Conservation (phyloP, 2,329 filamentous ascomycete species). For the Phyllosticta ampelicida region DNA sequence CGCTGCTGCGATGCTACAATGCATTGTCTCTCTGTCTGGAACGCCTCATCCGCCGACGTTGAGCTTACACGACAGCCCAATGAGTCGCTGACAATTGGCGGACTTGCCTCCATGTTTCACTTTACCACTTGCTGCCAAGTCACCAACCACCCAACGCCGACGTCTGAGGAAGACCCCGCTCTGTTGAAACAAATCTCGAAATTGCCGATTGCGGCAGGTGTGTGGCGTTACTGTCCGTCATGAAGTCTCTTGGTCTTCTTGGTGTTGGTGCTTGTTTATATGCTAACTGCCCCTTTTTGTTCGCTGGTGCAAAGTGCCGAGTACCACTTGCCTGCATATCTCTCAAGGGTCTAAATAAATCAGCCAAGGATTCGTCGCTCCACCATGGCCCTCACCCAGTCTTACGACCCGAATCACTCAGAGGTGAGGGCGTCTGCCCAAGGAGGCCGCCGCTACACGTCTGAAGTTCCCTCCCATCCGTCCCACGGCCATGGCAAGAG, state of each 20-base stretch:
- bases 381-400: not conserved
- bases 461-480: not conserved
- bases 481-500: not conserved
- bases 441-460: not conserved
- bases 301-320: not conserved
- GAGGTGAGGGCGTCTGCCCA: not conserved
- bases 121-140: not conserved
- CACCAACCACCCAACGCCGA: not conserved
- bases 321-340: not conserved
- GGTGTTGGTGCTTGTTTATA: not conserved
- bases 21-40: not conserved
- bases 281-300: not conserved
- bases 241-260: not conserved
- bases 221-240: not conserved
- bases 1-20: not conserved
- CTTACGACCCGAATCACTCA: not conserved
- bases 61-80: not conserved
- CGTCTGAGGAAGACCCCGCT: not conserved
- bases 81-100: not conserved
- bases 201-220: not conserved
- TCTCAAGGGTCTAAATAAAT: not conserved
- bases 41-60: not conserved
- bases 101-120: not conserved
- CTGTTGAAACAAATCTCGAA: not conserved
- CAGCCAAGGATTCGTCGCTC: not conserved